Base-by-base conservation (phyloP, 768 basidiomycete genomes). In the Boletus insuetus region DNA sequence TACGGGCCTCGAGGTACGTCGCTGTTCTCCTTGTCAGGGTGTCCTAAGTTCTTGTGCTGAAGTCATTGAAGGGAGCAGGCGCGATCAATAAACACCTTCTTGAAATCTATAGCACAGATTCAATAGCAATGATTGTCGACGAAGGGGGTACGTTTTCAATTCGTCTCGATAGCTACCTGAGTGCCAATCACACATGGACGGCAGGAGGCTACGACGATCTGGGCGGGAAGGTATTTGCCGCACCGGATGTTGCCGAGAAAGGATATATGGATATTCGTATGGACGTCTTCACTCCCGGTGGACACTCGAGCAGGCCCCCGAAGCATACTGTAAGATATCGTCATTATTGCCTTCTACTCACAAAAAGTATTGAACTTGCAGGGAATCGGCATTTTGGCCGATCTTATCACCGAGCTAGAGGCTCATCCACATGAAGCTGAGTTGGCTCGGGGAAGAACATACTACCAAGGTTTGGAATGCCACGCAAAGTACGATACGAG, bases 241-340 rank as follows among this genome's bases (percentile, higher is more conserved):
- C 62, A 17, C 71, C 69, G 1, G 58, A 58, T 3, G 63, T 74
- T 26, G 56, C 62, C 3, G 78, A 80, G 65, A 79, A 78, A 58
- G 82, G 80, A 3, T 75, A 76, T 54, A 54, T 77, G 44, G 72
- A 77, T 47, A 65, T 77, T 34, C 68, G 72, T 14, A 62, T 82
- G 46, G 70, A 76, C 16, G 77, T 81, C 8, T 56, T 68, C 26
- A 75, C 77, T 2, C 74, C 77, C 1, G 82, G 82, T 16, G 82
- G 84, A 0, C 84, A 83, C 61, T 82, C 82, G 1, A 79, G 77
- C 58, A 71, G 75, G 1, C 83, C 83, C 7, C 80, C 79, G 7
- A 51, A 64, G 17, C 82, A 84, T 62, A 84, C 84, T 6, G 80
- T 73, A 67, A 57, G 70, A 60, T 20, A 17, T 22, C 4, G 10